Evolutionary conservation across 139 green algal species (phyloP).

Genomic region (Yamagishiella unicocca): DNA sequence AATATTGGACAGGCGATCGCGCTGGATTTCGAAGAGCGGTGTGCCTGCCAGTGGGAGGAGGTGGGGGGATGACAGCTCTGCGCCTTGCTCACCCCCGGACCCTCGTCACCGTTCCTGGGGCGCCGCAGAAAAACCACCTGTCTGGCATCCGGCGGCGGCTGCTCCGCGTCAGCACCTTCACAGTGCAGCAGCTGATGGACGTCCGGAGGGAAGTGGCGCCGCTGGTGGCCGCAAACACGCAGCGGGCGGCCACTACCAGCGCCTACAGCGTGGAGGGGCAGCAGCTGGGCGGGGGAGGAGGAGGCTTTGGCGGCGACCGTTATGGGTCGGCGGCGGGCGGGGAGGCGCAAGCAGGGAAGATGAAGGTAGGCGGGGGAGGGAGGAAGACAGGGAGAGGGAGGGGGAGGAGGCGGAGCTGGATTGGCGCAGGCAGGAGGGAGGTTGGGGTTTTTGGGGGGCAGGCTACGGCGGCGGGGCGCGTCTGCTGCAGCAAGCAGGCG

Average conservation of each 20-base stretch:
- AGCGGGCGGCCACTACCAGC: slow-evolving; percentile 17
- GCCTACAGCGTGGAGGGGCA: slow-evolving; percentile 20
- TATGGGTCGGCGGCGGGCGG: not conserved
- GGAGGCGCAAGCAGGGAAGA: not conserved
- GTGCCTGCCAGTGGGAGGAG: too few relatives aligned
- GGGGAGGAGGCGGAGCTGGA: not conserved
- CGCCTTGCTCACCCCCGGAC: too few relatives aligned
- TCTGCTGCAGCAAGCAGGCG: too few relatives aligned
- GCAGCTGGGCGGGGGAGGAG: not conserved
- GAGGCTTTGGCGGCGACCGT: slow-evolving; percentile 7
- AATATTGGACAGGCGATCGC: too few relatives aligned
- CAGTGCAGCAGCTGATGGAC: slow-evolving; percentile 89
- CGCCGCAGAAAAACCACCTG: slow-evolving; percentile 95
- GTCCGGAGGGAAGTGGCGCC: slow-evolving; percentile 85
- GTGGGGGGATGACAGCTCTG: too few relatives aligned
- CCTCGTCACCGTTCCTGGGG: not conserved
- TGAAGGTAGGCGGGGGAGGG: slow-evolving; percentile 4
- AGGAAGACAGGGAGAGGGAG: not conserved
- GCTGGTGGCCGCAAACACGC: slow-evolving; percentile 76
- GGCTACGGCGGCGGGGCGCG: too few relatives aligned
- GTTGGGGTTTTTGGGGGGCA: not conserved
- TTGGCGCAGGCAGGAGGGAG: not conserved
- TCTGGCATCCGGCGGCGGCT: slow-evolving; percentile 86
- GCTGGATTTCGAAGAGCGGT: too few relatives aligned
- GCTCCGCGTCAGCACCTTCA: slow-evolving; percentile 91